Evolutionary conservation across 2,329 filamentous ascomycete species (phyloP), one percentile per base, ranked within the genome.

Genomic region (Trichoderma citrinoviride): DNA sequence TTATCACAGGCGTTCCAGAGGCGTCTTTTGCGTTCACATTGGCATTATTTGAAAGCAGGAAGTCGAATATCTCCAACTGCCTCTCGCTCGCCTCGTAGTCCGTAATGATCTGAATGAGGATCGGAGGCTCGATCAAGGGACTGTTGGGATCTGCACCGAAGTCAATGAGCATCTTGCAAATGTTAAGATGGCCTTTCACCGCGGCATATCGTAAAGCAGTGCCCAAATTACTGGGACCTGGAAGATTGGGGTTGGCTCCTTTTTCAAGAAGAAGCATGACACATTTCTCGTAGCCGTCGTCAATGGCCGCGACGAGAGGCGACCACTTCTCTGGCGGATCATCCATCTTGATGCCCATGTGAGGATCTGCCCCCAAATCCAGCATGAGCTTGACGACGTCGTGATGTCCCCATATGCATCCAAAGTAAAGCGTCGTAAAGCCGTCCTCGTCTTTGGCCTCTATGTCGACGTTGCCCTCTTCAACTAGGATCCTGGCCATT

Each of bases 111-210:
- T 66, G 65, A 10, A 25, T 49, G 6, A 66, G 60, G 7, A 66
- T 63, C n/a, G 65, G 65, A 58, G 65, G 65, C 27, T 44, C 15
- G 5, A 66, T 66, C 5, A 62, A 14, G 3, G 64, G 33, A 7
- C 56, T 50, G 37, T 70, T 71, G 1, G 69, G 69, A 33, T 71
- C 68, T 5, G 69, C 70, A 14, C 70, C 69, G 3, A 64, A 60
- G 25, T 67, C 61, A 25, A 71, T 54, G 17, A 66, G 61, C 44
- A 66, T 47, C 12, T 56, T 25, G 37, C 61, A 64, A 19, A 66
- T 61, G 21, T 49, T 56, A 2, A 66, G 15, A 47, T 66, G 55
- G 7, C 65, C 65, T 12, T 65, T 66, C 0, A 65, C 40, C 3
- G 65, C 65, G 6, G 65, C 65, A 29, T 65, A 65, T 46, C 61